Evolutionary conservation across 2,329 filamentous ascomycete species (phyloP).

Genomic region (Fusarium goolgardi): DNA sequence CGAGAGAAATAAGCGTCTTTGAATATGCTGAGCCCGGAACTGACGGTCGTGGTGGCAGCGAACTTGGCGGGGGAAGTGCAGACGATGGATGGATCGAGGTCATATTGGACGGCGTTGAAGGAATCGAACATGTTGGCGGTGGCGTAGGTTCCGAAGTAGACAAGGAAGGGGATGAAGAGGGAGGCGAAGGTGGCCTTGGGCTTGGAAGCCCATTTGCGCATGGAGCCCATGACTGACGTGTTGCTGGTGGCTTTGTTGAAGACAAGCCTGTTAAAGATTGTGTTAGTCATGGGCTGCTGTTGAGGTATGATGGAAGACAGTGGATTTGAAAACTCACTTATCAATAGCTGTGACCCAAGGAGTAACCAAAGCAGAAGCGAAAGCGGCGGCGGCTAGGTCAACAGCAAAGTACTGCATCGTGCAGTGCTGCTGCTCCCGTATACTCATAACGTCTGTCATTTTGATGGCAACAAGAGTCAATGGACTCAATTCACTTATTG

Average conservation of each 20-base stretch:
- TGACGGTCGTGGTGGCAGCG: constrained; percentile 40
- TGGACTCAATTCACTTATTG: background rate
- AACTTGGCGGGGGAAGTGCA: constrained; percentile 43
- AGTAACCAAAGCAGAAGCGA: constrained; percentile 44
- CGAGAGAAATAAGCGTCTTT: constrained; percentile 44
- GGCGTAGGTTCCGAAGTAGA: constrained; percentile 46
- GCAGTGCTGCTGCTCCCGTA: constrained; percentile 40
- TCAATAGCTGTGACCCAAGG: constrained; percentile 47
- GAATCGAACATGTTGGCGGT: constrained; percentile 46
- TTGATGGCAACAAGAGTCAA: background rate
- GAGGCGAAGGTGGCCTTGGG: constrained; percentile 38
- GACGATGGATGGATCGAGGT: constrained; percentile 32
- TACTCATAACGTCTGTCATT: constrained; percentile 44
- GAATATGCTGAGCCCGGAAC: constrained; percentile 40
- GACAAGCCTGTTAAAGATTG: constrained; percentile 21
- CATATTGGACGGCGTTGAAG: constrained; percentile 36
- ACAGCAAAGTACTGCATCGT: constrained; percentile 44
- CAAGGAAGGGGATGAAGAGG: constrained; percentile 43
- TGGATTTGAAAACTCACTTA: constrained; percentile 28
- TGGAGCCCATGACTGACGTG: constrained; percentile 37
- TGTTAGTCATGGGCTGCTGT: background rate
- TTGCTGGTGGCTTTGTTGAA: constrained; percentile 43
- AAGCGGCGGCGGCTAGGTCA: constrained; percentile 39
- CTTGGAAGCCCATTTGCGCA: constrained; percentile 40
- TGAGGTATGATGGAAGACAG: rapidly evolving